These are phyloP conservation scores for Solanum rostratum DNA, from an alignment of 257 asterid species.

Conservation along the genomic window DNA sequence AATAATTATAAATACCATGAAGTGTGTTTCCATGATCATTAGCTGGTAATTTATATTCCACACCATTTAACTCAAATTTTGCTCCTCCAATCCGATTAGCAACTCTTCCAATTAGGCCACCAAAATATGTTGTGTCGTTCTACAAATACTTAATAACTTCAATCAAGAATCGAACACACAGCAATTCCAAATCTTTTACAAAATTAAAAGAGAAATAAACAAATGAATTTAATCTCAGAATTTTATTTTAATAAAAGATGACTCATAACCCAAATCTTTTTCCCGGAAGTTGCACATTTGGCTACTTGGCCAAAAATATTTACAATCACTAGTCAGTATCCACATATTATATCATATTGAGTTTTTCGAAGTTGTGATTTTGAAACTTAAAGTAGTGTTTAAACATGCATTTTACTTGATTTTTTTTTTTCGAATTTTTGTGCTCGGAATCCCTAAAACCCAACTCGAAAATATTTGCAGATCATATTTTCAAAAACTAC, in stretches of 20 bases:
- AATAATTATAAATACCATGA: slow-evolving; percentile 32
- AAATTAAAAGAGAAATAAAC: neutral
- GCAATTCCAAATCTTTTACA: neutral
- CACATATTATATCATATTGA: too few species aligned
- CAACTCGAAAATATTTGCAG: neutral
- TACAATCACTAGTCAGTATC: too few species aligned
- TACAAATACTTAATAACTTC: slow-evolving; percentile 10
- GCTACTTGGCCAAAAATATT: too few species aligned
- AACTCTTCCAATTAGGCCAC: slow-evolving; percentile 74
- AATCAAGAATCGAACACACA: neutral
- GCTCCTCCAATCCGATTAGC: slow-evolving; percentile 82
- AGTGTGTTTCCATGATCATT: slow-evolving; percentile 89
- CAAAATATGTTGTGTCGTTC: slow-evolving; percentile 71
- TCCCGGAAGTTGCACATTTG: too few species aligned
- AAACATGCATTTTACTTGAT: too few species aligned
- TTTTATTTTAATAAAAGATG: too few species aligned
- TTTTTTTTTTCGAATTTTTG: neutral
- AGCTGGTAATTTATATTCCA: slow-evolving; percentile 37
- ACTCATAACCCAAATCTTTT: too few species aligned
- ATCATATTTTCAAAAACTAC: neutral
- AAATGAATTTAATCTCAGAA: neutral
- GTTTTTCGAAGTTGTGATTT: too few species aligned
- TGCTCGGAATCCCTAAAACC: neutral
- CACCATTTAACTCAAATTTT: slow-evolving; percentile 45
- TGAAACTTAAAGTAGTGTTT: too few species aligned